These are phyloP conservation scores for Aspergillus awamori DNA, from an alignment of 2,329 filamentous ascomycete species.

Conservation along the genomic window DNA sequence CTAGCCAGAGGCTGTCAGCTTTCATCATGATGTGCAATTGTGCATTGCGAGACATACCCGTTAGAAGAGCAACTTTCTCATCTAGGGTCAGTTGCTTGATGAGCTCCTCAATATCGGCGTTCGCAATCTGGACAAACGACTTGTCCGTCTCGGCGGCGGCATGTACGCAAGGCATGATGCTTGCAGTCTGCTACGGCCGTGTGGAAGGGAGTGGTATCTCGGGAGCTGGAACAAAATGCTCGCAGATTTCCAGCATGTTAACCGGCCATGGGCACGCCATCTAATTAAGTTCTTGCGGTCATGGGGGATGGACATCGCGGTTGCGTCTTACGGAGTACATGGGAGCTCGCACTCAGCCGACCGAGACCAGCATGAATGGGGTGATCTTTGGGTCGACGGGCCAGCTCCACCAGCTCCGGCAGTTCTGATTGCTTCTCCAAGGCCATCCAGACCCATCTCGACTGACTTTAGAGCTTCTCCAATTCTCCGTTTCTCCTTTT, in stretches of 20 bases:
- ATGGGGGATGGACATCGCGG: not conserved
- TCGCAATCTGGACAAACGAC: slow-evolving; percentile 6
- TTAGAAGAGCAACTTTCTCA: slow-evolving; percentile 56
- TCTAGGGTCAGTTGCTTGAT: slow-evolving; percentile 55
- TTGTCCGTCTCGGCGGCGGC: not conserved
- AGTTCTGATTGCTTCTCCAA: not conserved
- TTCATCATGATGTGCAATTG: not conserved
- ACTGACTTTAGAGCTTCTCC: not conserved
- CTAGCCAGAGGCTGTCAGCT: slow-evolving; percentile 18
- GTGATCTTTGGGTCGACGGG: not conserved
- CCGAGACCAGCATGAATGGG: too few species aligned
- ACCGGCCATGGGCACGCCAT: not conserved
- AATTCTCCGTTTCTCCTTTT: slow-evolving; percentile 13
- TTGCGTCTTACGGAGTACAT: not conserved
- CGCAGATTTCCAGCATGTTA: not conserved
- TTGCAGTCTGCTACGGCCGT: not conserved
- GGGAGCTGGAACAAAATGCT: not conserved
- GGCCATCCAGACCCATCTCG: not conserved
- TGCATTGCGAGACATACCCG: slow-evolving; percentile 27
- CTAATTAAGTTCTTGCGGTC: not conserved
- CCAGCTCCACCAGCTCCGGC: not conserved
- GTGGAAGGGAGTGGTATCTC: not conserved
- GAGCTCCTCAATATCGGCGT: slow-evolving; percentile 47
- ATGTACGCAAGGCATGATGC: slow-evolving; percentile 1
- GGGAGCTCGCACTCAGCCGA: too few species aligned